Evolutionary conservation across 805 yeast genomes (phyloP).

Genomic region (Wickerhamomyces subpelliculosus): DNA sequence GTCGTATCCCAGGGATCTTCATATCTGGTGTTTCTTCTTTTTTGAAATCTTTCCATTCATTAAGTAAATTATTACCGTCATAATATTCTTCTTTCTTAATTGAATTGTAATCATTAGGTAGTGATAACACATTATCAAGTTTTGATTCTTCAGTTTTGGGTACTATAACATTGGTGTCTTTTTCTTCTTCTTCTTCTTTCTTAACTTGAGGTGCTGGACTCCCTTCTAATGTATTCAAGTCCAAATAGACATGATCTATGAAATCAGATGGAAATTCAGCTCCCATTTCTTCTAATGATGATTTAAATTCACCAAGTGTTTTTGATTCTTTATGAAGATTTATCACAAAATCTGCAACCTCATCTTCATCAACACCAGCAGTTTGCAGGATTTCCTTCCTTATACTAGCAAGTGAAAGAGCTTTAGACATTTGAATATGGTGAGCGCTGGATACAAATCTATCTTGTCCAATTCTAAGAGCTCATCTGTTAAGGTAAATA

Average conservation of each 20-base stretch:
- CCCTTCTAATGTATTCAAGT: slow-evolving; percentile 6
- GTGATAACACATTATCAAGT: slow-evolving; percentile 8
- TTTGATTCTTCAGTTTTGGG: slow-evolving; percentile 17
- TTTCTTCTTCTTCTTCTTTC: slow-evolving; percentile 10
- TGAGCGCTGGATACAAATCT: too few species aligned
- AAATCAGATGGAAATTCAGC: slow-evolving; percentile 30
- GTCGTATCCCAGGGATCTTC: slow-evolving; percentile 9
- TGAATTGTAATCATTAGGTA: slow-evolving; percentile 13
- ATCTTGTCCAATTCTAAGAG: too few species aligned
- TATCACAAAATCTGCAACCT: slow-evolving; percentile 40
- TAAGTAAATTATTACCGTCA: slow-evolving; percentile 8
- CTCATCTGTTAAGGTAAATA: too few species aligned
- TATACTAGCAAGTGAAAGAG: background rate
- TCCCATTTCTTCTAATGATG: slow-evolving; percentile 34
- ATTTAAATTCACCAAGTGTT: slow-evolving; percentile 27
- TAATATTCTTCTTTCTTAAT: slow-evolving; percentile 14
- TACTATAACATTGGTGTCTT: slow-evolving; percentile 3
- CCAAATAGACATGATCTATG: slow-evolving; percentile 9
- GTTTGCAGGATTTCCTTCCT: slow-evolving; percentile 12
- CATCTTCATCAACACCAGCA: slow-evolving; percentile 33
- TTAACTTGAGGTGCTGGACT: background rate
- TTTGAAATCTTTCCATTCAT: slow-evolving; percentile 18
- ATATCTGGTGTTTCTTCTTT: slow-evolving; percentile 9
- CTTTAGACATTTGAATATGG: background rate
- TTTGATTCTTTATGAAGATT: slow-evolving; percentile 29